Evolutionary conservation across 2,329 filamentous ascomycete species (phyloP).

Genomic region (Colletotrichum echinochloae): DNA sequence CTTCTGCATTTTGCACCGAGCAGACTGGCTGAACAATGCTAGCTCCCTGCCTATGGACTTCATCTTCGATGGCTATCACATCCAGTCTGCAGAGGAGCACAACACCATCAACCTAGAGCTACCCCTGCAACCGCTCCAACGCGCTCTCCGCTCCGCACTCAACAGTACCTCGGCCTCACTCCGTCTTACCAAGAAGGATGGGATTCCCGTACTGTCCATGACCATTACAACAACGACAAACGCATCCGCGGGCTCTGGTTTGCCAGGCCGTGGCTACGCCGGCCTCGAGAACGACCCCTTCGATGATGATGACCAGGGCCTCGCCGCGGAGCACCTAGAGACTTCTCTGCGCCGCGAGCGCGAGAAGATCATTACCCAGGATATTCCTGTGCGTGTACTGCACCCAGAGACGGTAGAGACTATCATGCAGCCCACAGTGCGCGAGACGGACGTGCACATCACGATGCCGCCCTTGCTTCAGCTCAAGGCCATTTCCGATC

Average conservation of each 20-base stretch:
- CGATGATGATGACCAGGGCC: slow-evolving; percentile 58
- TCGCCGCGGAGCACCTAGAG: slow-evolving; percentile 64
- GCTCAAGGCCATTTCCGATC: slow-evolving; percentile 92
- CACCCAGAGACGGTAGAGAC: slow-evolving; percentile 86
- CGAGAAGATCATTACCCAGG: slow-evolving; percentile 93
- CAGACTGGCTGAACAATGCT: slow-evolving; percentile 21
- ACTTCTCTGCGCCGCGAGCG: slow-evolving; percentile 75
- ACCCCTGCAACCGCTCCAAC: slow-evolving; percentile 86
- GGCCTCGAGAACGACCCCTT: slow-evolving; percentile 53
- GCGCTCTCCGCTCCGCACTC: slow-evolving; percentile 89
- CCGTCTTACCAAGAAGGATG: slow-evolving; percentile 92
- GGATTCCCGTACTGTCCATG: slow-evolving; percentile 85
- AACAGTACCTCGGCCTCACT: slow-evolving; percentile 85
- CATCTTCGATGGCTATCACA: slow-evolving; percentile 86
- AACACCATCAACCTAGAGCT: slow-evolving; percentile 98
- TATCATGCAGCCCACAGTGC: slow-evolving; percentile 91
- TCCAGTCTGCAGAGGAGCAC: slow-evolving; percentile 83
- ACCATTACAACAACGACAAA: slow-evolving; percentile 85
- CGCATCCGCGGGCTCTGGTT: slow-evolving; percentile 50
- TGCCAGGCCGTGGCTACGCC: slow-evolving; percentile 44
- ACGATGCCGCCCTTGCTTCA: slow-evolving; percentile 87
- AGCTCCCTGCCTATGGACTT: slow-evolving; percentile 77
- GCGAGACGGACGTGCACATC: slow-evolving; percentile 94
- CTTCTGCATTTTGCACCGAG: neutral
- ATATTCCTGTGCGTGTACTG: slow-evolving; percentile 94